Evolutionary conservation across 805 yeast species (phyloP).

Genomic region (Candida gorgasii): DNA sequence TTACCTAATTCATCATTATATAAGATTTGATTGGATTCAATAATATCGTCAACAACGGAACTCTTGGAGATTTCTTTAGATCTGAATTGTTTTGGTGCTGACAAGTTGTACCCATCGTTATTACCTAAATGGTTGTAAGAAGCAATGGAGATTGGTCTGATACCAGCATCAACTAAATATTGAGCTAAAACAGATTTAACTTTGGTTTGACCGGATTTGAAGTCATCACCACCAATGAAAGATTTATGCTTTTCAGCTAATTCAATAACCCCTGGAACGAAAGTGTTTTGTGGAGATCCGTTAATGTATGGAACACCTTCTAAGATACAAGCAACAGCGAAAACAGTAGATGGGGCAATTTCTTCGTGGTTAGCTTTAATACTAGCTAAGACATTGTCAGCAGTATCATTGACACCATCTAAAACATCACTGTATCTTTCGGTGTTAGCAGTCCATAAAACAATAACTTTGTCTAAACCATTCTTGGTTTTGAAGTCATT

Average conservation of each 20-base stretch:
- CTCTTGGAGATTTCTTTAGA: constrained; percentile 94
- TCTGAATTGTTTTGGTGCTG: constrained; percentile 90
- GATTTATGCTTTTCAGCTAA: constrained; percentile 75
- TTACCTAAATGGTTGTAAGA: constrained; percentile 96
- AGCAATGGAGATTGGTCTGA: constrained; percentile 90
- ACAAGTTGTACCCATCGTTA: constrained; percentile 90
- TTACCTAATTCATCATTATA: constrained; percentile 80
- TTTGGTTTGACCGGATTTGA: constrained; percentile 96
- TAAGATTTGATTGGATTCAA: constrained; percentile 79
- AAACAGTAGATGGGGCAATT: constrained; percentile 89
- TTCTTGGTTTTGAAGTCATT: constrained; percentile 71
- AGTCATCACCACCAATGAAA: constrained; percentile 95
- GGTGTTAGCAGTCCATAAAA: constrained; percentile 96
- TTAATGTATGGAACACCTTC: constrained; percentile 89
- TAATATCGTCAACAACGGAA: constrained; percentile 92
- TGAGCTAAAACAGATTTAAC: constrained; percentile 95
- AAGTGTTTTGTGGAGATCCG: constrained; percentile 97
- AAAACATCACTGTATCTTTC: constrained; percentile 84
- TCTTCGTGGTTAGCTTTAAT: constrained; percentile 80
- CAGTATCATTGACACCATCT: constrained; percentile 83
- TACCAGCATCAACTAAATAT: constrained; percentile 95
- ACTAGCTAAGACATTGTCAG: constrained; percentile 71
- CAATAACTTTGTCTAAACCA: constrained; percentile 80
- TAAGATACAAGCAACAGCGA: constrained; percentile 89
- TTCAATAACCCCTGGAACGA: constrained; percentile 92